Evolutionary conservation across 106 monocot genomes (phyloP).

Genomic region (Dendrobium huoshanense): DNA sequence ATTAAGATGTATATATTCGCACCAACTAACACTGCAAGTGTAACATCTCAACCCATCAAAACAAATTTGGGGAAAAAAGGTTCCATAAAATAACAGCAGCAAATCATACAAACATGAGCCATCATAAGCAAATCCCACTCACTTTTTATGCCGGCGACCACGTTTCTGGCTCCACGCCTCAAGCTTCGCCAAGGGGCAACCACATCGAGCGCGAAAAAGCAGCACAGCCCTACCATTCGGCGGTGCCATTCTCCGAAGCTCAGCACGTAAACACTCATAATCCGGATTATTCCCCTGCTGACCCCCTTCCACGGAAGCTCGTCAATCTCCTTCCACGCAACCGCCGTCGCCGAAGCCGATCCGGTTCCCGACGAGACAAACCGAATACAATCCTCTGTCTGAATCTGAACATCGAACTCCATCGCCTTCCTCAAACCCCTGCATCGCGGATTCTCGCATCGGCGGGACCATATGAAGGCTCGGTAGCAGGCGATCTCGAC

Average conservation of each 20-base stretch:
- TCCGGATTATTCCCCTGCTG: conserved; percentile 79
- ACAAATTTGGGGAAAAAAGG: not conserved
- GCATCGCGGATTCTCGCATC: conserved; percentile 59
- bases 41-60: not conserved
- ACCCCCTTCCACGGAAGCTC: conserved; percentile 82
- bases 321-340: conserved; percentile 74
- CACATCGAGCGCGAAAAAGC: conserved; percentile 68
- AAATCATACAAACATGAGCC: not conserved
- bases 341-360: conserved; percentile 2
- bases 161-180: conserved; percentile 57
- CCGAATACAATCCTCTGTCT: conserved; percentile 55
- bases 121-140: conserved; percentile 10
- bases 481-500: conserved; percentile 19
- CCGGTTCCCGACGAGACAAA: not conserved
- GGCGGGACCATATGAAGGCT: conserved; percentile 11
- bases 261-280: conserved; percentile 74
- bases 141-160: conserved; percentile 44
- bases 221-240: conserved; percentile 80
- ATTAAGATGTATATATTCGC: too few species aligned
- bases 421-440: conserved; percentile 55
- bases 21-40: not conserved
- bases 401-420: conserved; percentile 85
- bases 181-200: conserved; percentile 67
- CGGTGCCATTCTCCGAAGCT: conserved; percentile 76
- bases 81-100: not conserved